Evolutionary conservation across 2,329 filamentous ascomycete species (phyloP).

Genomic region (Trichophyton mentagrophytes): DNA sequence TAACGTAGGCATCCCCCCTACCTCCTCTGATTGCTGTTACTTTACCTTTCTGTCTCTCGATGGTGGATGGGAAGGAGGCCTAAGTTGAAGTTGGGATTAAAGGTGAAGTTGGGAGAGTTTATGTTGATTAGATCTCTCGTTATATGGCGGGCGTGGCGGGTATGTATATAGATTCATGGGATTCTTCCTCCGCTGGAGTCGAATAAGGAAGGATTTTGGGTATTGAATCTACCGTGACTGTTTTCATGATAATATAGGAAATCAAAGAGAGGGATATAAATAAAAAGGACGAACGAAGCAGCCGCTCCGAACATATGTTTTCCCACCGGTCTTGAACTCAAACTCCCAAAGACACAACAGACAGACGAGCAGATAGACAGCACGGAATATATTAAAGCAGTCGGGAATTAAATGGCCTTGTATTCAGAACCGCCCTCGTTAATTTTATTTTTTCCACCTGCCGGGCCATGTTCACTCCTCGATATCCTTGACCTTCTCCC

Average conservation of each 20-base stretch:
- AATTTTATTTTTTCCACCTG: background rate
- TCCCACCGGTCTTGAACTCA: background rate
- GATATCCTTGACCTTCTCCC: constrained; percentile 94
- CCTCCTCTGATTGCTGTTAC: background rate
- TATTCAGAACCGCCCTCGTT: background rate
- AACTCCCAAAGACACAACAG: background rate
- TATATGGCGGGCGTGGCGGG: background rate
- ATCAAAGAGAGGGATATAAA: background rate
- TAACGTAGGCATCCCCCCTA: too few species aligned
- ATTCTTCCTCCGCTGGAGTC: background rate
- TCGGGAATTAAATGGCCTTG: background rate
- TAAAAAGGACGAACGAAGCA: background rate
- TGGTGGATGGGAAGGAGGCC: background rate
- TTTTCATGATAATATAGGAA: background rate
- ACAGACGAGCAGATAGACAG: background rate
- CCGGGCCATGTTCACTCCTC: constrained; percentile 49
- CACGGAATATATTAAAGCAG: background rate
- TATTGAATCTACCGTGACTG: background rate
- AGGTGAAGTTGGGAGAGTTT: background rate
- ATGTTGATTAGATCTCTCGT: background rate
- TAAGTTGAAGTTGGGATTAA: background rate
- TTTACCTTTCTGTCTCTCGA: background rate
- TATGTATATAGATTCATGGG: background rate
- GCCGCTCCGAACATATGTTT: background rate
- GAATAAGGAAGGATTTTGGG: background rate